Evolutionary conservation across 768 basidiomycete species (phyloP), one percentile per base, ranked within the genome.

Genomic region (Leccinum boreale): DNA sequence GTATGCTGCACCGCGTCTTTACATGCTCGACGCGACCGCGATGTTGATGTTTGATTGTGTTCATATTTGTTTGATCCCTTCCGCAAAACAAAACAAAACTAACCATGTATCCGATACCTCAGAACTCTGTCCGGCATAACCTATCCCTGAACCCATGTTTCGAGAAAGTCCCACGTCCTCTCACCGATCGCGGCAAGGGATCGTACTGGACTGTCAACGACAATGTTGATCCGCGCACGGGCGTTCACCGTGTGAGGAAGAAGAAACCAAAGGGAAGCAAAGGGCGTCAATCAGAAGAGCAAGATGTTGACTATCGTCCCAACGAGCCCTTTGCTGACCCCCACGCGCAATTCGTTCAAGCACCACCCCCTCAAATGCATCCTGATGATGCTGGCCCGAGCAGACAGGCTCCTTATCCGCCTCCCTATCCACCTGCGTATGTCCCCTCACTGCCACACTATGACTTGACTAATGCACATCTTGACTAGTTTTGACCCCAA

Each of bases 131-230:
- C 62, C 87, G 92, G 50, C 92, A 94, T 73, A 94, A 94, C 66
- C 81, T 94, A 24, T 94, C 92, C 6, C 79, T 94, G 59, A 94
- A 94, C 64, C 91, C 92, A 52, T 94, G 90, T 68, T 94, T 94
- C 65, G 90, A 92, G 74, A 94, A 94, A 73, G 89, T 93, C 5
- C 87, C 92, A 3, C 88, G 92, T n/a, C 92, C 92, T 12, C 82
- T 94, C 63, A 94, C 92, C 6, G 92, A 94, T 66, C 86, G 92
- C 52, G 92, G 92, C 53, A 94, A 94, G 67, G 92, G 92, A 21
- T 92, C 90, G 0, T 94, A 93, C 67, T 94, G 92, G 92, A 92
- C 90, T 0, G 92, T 94, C 60, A 92, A 93, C 65, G 90, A 93
- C 65, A 89, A 89, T 65, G 89, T 93, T 46, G 90, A 93, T 66